Conservation (phyloP, 1,284 basidiomycete genomes). For the Volvariella volvacea region DNA sequence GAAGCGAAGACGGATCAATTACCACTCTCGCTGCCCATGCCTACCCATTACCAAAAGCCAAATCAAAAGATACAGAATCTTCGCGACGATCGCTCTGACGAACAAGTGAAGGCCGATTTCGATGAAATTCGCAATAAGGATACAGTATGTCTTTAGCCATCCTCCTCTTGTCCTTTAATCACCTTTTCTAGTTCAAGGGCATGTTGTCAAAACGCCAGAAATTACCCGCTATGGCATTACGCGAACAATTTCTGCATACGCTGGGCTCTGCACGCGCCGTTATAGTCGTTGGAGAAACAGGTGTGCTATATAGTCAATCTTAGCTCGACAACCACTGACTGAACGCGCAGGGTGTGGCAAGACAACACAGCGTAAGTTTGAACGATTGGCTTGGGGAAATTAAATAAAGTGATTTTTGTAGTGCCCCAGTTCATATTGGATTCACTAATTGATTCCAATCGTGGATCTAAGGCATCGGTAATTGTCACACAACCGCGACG, state of each 20-base stretch:
- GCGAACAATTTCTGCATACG: conserved; percentile 55
- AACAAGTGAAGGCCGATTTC: conserved; percentile 52
- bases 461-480: conserved; percentile 71
- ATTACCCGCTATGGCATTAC: conserved; percentile 74
- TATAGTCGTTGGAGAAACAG: conserved; percentile 83
- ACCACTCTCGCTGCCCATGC: not conserved
- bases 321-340: conserved; percentile 7
- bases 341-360: conserved; percentile 72
- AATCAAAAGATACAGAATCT: conserved; percentile 11
- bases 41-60: conserved; percentile 8
- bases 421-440: conserved; percentile 90
- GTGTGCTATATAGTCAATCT: conserved; percentile 21
- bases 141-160: conserved; percentile 23
- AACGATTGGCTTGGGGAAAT: conserved; percentile 4
- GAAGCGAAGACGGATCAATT: conserved; percentile 6
- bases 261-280: conserved; percentile 64
- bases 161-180: not conserved
- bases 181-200: conserved; percentile 37
- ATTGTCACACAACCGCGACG: conserved; percentile 89
- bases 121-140: conserved; percentile 35
- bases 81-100: conserved; percentile 40
- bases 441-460: conserved; percentile 58
- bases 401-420: conserved; percentile 20
- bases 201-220: conserved; percentile 54
- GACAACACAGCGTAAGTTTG: conserved; percentile 65